Base-by-base conservation (phyloP, 129 eudicot genomes). In the Scalesia atractyloides region DNA sequence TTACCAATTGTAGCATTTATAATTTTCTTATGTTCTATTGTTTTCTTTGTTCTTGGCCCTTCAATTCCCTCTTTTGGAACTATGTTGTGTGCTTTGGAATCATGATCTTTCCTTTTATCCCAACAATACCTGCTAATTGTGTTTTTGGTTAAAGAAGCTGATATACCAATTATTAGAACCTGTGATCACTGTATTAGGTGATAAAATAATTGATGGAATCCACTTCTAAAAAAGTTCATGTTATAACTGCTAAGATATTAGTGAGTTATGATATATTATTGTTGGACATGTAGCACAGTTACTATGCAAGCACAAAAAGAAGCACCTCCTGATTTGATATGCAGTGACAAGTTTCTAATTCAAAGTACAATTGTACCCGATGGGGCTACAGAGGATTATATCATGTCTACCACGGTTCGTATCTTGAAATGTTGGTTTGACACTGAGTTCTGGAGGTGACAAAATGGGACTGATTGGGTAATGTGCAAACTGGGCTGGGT, bases 311-410 rank as follows among this genome's bases (percentile, higher is more conserved):
- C 81, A 15, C 80, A 67, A 68, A 54, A 24, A 59, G 73, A 43
- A 65, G 82, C 85, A 68, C 85, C 89, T 47, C 75, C 74, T 68
- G 86, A 79, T 62, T 52, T 79, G 70, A 64, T 50, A 58, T 86
- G 86, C 87, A 86, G 72, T 53, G 96, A 88, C 89, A 88, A 88
- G 84, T 88, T 88, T 67, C 72, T 83, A 76, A 74, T 88, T 76
- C 88, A 83, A 66, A 83, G 85, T 73, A 74, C 82, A 33, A 72
- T 70, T 69, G 89, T 86, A 57, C 68, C 91, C 63, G 78, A 36
- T 22, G 87, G 80, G 37, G 80, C 82, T 64, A 61, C 52, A 71
- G 87, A 80, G 63, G 84, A 86, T 52, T 71, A 77, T 63, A 79
- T 87, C 47, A 76, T 81, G 15, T 51, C 86, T 58, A 72, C 64